Conservation (phyloP, 805 yeast species). For the Zygosaccharomyces siamensis region DNA sequence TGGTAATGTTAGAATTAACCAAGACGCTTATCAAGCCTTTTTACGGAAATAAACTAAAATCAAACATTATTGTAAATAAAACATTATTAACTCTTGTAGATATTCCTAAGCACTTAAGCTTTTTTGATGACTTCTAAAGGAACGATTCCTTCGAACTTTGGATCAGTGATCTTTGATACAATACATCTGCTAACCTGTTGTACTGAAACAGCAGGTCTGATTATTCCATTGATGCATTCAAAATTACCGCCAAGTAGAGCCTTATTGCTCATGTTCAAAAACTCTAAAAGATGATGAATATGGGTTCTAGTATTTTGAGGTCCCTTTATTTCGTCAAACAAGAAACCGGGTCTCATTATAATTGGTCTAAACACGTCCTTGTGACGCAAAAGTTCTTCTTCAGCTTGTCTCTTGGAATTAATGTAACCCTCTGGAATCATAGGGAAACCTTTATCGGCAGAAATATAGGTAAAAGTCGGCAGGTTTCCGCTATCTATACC, state of each 20-base stretch:
- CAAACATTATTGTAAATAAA: constrained; percentile 2
- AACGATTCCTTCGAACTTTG: constrained; percentile 52
- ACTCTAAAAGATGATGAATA: constrained; percentile 41
- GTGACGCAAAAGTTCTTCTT: constrained; percentile 45
- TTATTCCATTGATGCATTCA: constrained; percentile 41
- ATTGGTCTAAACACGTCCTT: constrained; percentile 52
- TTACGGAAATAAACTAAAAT: constrained; percentile 35
- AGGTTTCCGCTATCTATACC: constrained; percentile 13
- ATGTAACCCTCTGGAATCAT: constrained; percentile 68
- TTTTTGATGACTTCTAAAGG: constrained; percentile 43
- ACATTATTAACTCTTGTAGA: not conserved
- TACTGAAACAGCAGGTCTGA: constrained; percentile 62
- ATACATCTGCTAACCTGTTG: constrained; percentile 61
- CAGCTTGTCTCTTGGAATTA: constrained; percentile 73
- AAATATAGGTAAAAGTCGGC: constrained; percentile 64
- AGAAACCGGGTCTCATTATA: constrained; percentile 73
- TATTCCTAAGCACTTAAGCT: not conserved
- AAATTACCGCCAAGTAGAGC: constrained; percentile 38
- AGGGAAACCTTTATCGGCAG: constrained; percentile 73
- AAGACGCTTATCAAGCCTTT: constrained; percentile 87
- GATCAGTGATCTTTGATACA: constrained; percentile 50
- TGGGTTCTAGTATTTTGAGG: constrained; percentile 20
- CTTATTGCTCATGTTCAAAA: constrained; percentile 43
- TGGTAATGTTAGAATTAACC: constrained; percentile 73
- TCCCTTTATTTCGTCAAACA: constrained; percentile 57